Evolutionary conservation across 768 basidiomycete genomes (phyloP).

Genomic region (Fomitopsis pulvina): DNA sequence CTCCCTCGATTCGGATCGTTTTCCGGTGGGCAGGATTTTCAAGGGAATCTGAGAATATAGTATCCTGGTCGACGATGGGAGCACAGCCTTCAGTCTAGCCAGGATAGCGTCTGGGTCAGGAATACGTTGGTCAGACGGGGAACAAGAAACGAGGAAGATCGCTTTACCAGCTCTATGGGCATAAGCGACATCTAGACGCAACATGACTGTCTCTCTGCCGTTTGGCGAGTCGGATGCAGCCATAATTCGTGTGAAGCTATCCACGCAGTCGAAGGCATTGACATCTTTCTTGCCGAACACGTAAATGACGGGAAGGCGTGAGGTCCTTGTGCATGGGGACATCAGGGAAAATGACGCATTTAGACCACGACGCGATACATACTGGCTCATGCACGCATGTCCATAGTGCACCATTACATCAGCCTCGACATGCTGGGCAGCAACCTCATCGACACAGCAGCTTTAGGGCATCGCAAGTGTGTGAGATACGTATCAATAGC

Average conservation of each 20-base stretch:
- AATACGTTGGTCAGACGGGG: no score
- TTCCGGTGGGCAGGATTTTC: no score
- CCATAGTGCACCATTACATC: constrained; percentile 94
- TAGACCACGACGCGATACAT: constrained; percentile 23
- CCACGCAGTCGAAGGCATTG: constrained; percentile 46
- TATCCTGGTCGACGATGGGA: constrained; percentile 24
- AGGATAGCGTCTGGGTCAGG: constrained; percentile 33
- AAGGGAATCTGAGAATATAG: constrained; percentile 32
- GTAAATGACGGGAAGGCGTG: constrained; percentile 83
- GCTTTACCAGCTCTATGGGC: constrained; percentile 63
- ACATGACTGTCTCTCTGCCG: constrained; percentile 30
- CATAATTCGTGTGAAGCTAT: constrained; percentile 32
- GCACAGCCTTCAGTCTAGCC: constrained; percentile 19
- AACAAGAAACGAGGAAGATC: not conserved
- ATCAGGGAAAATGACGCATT: not conserved
- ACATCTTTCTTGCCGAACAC: constrained; percentile 76
- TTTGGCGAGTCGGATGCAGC: constrained; percentile 4
- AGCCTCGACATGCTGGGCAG: constrained; percentile 89
- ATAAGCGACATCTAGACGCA: constrained; percentile 78
- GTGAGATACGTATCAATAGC: not conserved
- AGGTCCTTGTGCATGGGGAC: constrained; percentile 48
- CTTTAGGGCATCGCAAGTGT: constrained; percentile 31
- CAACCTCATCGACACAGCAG: constrained; percentile 95
- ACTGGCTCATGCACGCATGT: constrained; percentile 94
- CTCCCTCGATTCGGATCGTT: no score